Evolutionary conservation across 73 alveolate genomes (phyloP), one percentile per base, ranked within the genome.

Genomic region (Blepharisma stoltei): DNA sequence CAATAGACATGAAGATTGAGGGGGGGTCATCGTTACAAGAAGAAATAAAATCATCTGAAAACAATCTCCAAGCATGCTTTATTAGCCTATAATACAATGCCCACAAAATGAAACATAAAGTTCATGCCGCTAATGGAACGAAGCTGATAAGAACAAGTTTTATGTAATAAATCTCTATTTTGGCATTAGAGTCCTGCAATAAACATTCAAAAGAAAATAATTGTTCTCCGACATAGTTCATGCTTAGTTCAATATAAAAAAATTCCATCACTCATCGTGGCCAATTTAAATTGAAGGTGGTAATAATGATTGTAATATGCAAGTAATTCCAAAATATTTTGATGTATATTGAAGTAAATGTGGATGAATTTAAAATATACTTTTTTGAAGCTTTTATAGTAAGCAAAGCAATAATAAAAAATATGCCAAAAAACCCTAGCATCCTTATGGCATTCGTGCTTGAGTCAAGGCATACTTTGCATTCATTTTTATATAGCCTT

Each of bases 41-140:
- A 23, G 79, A 14, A 9, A 69, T 60, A 25, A 60, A 25, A 20
- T 83, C 46, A 38, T 25, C 45, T 60, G 37, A 60, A 20, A 60
- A 60, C 73, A 8, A 2, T 60, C 2, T 14, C 49, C 46, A 32
- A 32, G 2, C 2, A 14, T 25, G n/a, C 18, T 14, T 8, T 25
- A 47, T 7, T 14, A 60, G 5, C 73, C 2, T 14, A 20, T 8
- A 38, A 18, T 32, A 32, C 46, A 60, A 20, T 20, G 49, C 37
- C 73, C 73, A 60, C 18, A 60, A 9, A 60, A 60, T 2, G 5
- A 38, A 14, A 2, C 14, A 14, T 9, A 60, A 9, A 20, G 45
- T 14, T 8, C 73, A n/a, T 8, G 5, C 46, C 46, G 5, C 5
- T 25, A 60, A 60, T 14, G 73, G 73, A 2, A 25, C 3, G 14